Evolutionary conservation across 148 eudicot genomes (phyloP).

Genomic region (Polygonum aviculare): DNA sequence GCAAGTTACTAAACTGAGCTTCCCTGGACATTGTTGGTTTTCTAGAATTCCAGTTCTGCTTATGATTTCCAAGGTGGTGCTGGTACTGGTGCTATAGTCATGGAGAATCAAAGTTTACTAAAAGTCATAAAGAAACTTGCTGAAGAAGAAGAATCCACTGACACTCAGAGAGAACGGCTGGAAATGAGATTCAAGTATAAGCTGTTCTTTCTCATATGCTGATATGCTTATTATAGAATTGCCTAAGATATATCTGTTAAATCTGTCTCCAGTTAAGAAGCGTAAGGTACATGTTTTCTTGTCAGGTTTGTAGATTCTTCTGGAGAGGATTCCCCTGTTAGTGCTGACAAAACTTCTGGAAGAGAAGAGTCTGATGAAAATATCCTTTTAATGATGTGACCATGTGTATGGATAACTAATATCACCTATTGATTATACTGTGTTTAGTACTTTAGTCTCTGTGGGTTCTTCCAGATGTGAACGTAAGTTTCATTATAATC

Average conservation of each 20-base stretch:
- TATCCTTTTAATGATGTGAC: background rate
- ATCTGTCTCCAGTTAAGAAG: background rate
- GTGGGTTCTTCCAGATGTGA: background rate
- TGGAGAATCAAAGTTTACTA: slow-evolving; percentile 21
- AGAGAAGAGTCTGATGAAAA: background rate
- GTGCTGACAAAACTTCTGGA: background rate
- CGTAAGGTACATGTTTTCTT: background rate
- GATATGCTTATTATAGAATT: background rate
- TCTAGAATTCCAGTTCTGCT: slow-evolving; percentile 38
- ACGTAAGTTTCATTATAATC: background rate
- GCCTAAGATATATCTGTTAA: background rate
- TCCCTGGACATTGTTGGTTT: background rate
- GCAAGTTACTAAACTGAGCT: background rate
- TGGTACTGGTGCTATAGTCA: slow-evolving; percentile 52
- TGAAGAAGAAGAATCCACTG: slow-evolving; percentile 34
- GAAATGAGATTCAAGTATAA: slow-evolving; percentile 61
- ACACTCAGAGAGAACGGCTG: slow-evolving; percentile 67
- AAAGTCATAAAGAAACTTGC: slow-evolving; percentile 17
- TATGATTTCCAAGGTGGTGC: slow-evolving; percentile 85
- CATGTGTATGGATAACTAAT: background rate
- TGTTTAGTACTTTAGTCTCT: background rate
- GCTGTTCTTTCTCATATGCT: slow-evolving; percentile 4
- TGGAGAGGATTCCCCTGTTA: background rate
- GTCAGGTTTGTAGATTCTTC: slow-evolving; percentile 3
- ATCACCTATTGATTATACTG: background rate